phyloP scores from a whole-genome alignment of 768 basidiomycete species.

The Tylopilus rubrobrunneus region DNA sequence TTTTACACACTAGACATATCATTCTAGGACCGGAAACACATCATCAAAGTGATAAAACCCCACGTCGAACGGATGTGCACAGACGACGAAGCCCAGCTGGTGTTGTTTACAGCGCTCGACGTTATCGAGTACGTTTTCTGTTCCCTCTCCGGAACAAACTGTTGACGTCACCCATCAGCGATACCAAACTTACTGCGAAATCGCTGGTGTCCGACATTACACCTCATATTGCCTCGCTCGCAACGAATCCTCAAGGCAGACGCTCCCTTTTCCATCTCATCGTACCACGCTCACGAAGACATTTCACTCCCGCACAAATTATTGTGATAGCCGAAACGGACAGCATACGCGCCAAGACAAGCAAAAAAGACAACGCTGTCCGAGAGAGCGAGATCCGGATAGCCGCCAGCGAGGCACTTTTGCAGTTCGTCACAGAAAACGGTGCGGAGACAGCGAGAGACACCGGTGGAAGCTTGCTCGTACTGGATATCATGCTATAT shows the following conservation, averaged over 20 bases:
- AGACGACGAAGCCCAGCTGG: conserved; percentile 87
- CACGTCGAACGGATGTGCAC: conserved; percentile 85
- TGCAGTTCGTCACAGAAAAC: conserved; percentile 64
- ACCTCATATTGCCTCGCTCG: conserved; percentile 52
- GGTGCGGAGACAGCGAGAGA: conserved; percentile 65
- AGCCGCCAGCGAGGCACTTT: conserved; percentile 68
- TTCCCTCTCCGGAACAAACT: not conserved
- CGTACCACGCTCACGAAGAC: conserved; percentile 75
- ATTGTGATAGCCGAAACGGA: conserved; percentile 72
- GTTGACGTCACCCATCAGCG: conserved; percentile 43
- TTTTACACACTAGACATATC: not conserved
- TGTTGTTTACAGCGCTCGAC: conserved; percentile 87
- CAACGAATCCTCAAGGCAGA: conserved; percentile 67
- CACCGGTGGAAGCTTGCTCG: conserved; percentile 73
- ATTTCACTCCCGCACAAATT: conserved; percentile 85
- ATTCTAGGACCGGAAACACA: conserved; percentile 80
- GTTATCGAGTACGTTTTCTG: conserved; percentile 68
- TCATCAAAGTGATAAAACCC: conserved; percentile 84
- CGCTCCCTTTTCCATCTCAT: conserved; percentile 81
- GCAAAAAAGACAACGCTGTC: conserved; percentile 70
- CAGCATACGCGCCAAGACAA: conserved; percentile 60
- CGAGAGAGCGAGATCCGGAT: conserved; percentile 68
- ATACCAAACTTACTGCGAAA: conserved; percentile 87
- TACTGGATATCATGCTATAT: conserved; percentile 79
- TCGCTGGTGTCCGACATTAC: conserved; percentile 71